phyloP scores from a whole-genome alignment of 225 moss, liverwort and hornwort genomes.

The Physcomitrium patens region DNA sequence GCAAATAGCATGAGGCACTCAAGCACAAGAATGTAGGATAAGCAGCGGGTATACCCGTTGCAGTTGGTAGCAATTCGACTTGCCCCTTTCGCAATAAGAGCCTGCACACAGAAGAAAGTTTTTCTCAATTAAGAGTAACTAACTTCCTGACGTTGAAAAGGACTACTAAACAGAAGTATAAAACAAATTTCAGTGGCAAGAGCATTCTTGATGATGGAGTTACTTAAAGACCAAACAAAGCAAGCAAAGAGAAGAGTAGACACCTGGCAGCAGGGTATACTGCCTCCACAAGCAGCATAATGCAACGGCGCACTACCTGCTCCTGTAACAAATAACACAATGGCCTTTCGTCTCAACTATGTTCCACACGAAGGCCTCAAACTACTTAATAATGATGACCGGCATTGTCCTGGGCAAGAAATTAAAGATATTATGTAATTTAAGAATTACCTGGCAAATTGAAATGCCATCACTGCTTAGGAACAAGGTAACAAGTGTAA shows the following conservation, averaged over 20 bases:
- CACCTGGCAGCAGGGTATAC: slow-evolving; percentile 98
- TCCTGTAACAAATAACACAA: slow-evolving; percentile 48
- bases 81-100: slow-evolving; percentile 86
- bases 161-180: not conserved
- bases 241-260: slow-evolving; percentile 14
- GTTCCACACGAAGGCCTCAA: not conserved
- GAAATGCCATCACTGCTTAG: not conserved
- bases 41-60: slow-evolving; percentile 70
- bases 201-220: not conserved
- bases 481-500: slow-evolving; percentile 5
- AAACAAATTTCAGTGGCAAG: not conserved
- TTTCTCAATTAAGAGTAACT: slow-evolving; percentile 3
- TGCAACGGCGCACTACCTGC: slow-evolving; percentile 91
- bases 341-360: slow-evolving; percentile 24
- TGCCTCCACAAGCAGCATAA: slow-evolving; percentile 97
- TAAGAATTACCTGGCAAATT: slow-evolving; percentile 1
- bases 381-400: not conserved
- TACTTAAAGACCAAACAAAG: slow-evolving; percentile 8
- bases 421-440: not conserved
- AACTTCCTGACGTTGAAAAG: not conserved
- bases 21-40: slow-evolving; percentile 11
- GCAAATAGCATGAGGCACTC: not conserved
- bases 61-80: slow-evolving; percentile 73
- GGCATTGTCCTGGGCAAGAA: slow-evolving; percentile 3
- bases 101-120: slow-evolving; percentile 48